These are phyloP conservation scores for Ceratobasidium sp. DNA, from an alignment of 1,284 basidiomycete species.

Conservation along the genomic window DNA sequence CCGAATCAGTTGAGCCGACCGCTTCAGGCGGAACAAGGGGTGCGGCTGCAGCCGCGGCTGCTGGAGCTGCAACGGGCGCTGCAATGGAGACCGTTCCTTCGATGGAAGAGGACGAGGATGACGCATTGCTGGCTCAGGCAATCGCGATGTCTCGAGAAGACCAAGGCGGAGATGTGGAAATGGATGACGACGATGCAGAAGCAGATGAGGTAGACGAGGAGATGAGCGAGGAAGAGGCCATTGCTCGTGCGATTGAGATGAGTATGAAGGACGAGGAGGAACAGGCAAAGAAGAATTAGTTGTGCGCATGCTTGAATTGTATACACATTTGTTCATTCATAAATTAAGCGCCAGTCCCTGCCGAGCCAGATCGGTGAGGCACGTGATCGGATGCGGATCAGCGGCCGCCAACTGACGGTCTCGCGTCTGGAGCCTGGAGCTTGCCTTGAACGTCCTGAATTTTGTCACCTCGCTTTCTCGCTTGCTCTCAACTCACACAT, in stretches of 20 bases:
- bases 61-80: constrained; percentile 45
- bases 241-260: constrained; percentile 69
- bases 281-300: constrained; percentile 44
- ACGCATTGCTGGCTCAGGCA: constrained; percentile 46
- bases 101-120: constrained; percentile 44
- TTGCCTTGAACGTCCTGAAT: not conserved
- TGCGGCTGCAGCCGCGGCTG: constrained; percentile 51
- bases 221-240: constrained; percentile 54
- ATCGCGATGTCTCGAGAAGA: constrained; percentile 45
- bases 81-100: constrained; percentile 40
- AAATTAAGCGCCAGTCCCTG: not conserved
- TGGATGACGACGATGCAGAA: constrained; percentile 40
- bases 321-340: not conserved
- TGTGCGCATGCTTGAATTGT: constrained; percentile 13
- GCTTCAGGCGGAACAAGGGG: constrained; percentile 35
- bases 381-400: constrained; percentile 37
- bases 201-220: constrained; percentile 44
- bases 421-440: constrained; percentile 9
- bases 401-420: constrained; percentile 6
- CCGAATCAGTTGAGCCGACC: constrained; percentile 34
- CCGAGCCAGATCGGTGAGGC: constrained; percentile 18
- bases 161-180: constrained; percentile 41
- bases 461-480: not conserved
- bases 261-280: constrained; percentile 55
- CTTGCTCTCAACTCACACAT: not conserved